These are phyloP conservation scores for Rhizoctonia solani DNA, from an alignment of 1,284 basidiomycete species.

Conservation along the genomic window DNA sequence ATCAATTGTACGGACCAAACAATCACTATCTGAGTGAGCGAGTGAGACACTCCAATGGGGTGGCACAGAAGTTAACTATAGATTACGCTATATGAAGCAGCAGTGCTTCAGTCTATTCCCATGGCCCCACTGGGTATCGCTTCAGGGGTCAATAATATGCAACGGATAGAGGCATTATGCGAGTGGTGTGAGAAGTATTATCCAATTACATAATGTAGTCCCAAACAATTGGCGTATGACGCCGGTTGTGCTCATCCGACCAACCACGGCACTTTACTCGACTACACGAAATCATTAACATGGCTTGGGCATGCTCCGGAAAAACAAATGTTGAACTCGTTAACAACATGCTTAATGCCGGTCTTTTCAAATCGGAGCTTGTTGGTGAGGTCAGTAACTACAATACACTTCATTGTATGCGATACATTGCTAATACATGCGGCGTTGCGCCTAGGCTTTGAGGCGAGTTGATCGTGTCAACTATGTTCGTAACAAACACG, in stretches of 20 bases:
- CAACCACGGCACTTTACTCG: too few relatives aligned
- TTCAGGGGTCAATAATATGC: too few relatives aligned
- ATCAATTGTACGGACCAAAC: conserved; percentile 15
- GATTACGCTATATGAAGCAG: too few relatives aligned
- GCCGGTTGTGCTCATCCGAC: too few relatives aligned
- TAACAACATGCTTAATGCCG: conserved; percentile 60
- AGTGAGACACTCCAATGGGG: too few relatives aligned
- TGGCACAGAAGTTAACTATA: too few relatives aligned
- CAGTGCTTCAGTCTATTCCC: too few relatives aligned
- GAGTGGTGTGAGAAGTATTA: too few relatives aligned
- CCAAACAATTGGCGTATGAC: too few relatives aligned
- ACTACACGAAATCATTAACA: conserved; percentile 42
- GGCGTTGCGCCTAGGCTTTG: conserved; percentile 61
- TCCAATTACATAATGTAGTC: too few relatives aligned
- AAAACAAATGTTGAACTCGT: conserved; percentile 72
- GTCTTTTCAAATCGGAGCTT: conserved; percentile 60
- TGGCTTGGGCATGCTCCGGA: conserved; percentile 84
- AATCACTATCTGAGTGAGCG: not conserved
- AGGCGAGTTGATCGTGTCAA: conserved; percentile 69
- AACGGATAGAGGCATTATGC: too few relatives aligned
- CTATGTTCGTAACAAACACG: conserved; percentile 60
- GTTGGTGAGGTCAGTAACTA: conserved; percentile 51
- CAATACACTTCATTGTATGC: not conserved
- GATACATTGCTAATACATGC: conserved; percentile 1
- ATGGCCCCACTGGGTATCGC: too few relatives aligned